Base-by-base conservation (phyloP, 1,284 basidiomycete genomes). In the Trametes versicolor region DNA sequence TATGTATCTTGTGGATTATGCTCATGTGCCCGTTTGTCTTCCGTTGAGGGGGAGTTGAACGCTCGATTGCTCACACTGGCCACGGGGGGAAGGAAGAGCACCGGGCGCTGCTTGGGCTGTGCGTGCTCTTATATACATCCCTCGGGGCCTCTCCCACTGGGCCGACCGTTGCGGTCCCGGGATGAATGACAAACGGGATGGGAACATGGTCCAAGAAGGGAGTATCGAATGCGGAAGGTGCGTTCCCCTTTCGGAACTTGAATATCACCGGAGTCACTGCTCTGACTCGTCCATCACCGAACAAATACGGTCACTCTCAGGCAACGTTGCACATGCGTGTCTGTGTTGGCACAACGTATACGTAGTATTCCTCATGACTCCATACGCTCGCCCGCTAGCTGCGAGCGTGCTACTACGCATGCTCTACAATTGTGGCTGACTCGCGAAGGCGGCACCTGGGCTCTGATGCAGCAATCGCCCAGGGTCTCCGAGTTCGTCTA, bases 401-500 rank as follows among this genome's bases (percentile, higher is more conserved):
- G n/a, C n/a, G n/a, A n/a, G n/a, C n/a, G n/a, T n/a, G n/a, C 39
- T 41, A 41, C 39, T 4, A 49, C 25, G 23, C 6, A 12, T 23
- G 29, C 10, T 49, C 23, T 5, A 27, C 39, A 17, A 47, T 21
- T 8, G 23, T 47, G 7, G 45, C n/a, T n/a, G n/a, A n/a, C 9
- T 23, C 15, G 23, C 23, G 45, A 47, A 21, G 23, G 23, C 17
- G 74, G 75, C 12, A 76, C 65, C 64, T 76, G 73, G 4, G 71
- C 71, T 4, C 62, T 29, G 25, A 78, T 77, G n/a, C n/a, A n/a
- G 75, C 76, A 78, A 10, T 60, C 54, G 13, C 74, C 71, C 23
- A 78, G 65, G 12, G 71, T 67, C 39, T 76, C 73, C 0, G 76
- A 73, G 65, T 75, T 78, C 49, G 76, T 66, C 21, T 64, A 77